Conservation (phyloP, 352 stramenopile genomes). For the Phytophthora macrochlamydospora region DNA sequence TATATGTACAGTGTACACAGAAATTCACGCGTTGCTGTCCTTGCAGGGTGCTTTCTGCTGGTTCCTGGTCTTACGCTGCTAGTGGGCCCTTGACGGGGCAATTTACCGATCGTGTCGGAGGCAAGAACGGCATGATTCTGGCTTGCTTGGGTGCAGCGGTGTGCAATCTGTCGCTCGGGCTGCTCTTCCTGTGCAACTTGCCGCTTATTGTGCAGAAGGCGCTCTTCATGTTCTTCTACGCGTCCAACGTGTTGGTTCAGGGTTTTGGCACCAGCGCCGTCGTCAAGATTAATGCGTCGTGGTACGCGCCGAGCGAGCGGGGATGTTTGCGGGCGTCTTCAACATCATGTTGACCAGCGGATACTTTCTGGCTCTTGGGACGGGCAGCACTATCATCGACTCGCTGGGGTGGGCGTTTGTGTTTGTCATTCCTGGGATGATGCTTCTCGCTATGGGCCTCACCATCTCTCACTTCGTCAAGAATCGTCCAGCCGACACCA, state of each 20-base stretch:
- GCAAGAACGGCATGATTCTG: constrained; percentile 64
- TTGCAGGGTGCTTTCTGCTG: constrained; percentile 55
- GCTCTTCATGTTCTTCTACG: constrained; percentile 61
- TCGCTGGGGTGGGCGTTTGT: constrained; percentile 60
- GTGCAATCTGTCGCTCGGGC: constrained; percentile 56
- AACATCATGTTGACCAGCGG: constrained; percentile 77
- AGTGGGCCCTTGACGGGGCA: constrained; percentile 62
- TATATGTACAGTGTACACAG: background rate
- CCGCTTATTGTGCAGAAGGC: constrained; percentile 31
- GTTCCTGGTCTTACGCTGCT: constrained; percentile 61
- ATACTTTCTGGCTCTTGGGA: constrained; percentile 64
- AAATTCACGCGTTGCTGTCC: background rate
- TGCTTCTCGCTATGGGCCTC: constrained; percentile 50
- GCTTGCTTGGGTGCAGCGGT: constrained; percentile 54
- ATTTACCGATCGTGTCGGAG: constrained; percentile 64
- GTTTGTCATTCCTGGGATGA: constrained; percentile 47
- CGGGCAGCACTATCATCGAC: constrained; percentile 56
- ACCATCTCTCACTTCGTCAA: constrained; percentile 59
- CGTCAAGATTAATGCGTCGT: constrained; percentile 75
- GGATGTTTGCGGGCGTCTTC: constrained; percentile 70
- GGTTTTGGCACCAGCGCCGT: constrained; percentile 71
- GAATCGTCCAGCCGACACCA: constrained; percentile 48
- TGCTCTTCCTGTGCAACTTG: constrained; percentile 48
- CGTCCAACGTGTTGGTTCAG: constrained; percentile 62
- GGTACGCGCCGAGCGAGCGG: constrained; percentile 61